Percentiles rank a stretch among this genome's conserved stretches.
phyloP scores from a whole-genome alignment of 2,329 filamentous ascomycete genomes.

The Gliomastix tumulicola region DNA sequence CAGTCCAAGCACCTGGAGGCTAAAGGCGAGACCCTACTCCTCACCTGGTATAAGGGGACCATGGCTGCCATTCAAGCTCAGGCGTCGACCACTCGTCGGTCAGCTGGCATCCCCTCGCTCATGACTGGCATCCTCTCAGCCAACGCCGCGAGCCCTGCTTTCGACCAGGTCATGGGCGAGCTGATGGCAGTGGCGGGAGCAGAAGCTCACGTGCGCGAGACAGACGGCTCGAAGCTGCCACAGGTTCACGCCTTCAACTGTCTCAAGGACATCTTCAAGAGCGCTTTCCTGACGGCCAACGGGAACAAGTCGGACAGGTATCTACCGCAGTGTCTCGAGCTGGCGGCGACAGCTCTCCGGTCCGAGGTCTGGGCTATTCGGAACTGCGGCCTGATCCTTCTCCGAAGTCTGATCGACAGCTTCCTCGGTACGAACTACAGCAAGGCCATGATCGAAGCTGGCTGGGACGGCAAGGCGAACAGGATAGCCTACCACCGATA shows the following conservation, averaged over 20 bases:
- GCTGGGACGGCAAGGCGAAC: constrained; percentile 57
- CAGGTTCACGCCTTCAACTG: constrained; percentile 96
- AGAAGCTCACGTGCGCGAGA: constrained; percentile 45
- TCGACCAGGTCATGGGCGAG: constrained; percentile 56
- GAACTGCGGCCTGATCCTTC: constrained; percentile 85
- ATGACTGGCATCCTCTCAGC: constrained; percentile 75
- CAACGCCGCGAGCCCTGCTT: constrained; percentile 50
- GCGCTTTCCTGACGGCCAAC: constrained; percentile 66
- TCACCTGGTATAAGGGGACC: constrained; percentile 40
- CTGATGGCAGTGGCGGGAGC: constrained; percentile 52
- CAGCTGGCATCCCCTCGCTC: constrained; percentile 83
- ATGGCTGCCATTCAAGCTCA: constrained; percentile 67
- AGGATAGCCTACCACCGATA: constrained; percentile 66
- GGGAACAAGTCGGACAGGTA: constrained; percentile 67
- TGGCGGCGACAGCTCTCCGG: constrained; percentile 74
- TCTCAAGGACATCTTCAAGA: constrained; percentile 85
- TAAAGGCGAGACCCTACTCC: constrained; percentile 27
- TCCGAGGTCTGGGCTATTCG: constrained; percentile 89
- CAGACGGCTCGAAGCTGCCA: constrained; percentile 62
- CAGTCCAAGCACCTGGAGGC: constrained; percentile 41
- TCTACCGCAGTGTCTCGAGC: constrained; percentile 64
- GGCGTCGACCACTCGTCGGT: constrained; percentile 78
- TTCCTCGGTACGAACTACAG: constrained; percentile 71
- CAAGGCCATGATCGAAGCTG: constrained; percentile 53
- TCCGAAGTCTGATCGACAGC: constrained; percentile 76